Evolutionary conservation across 169 alveolate species (phyloP), one percentile per base, ranked within the genome.

Genomic region (Eimeria sp.): DNA sequence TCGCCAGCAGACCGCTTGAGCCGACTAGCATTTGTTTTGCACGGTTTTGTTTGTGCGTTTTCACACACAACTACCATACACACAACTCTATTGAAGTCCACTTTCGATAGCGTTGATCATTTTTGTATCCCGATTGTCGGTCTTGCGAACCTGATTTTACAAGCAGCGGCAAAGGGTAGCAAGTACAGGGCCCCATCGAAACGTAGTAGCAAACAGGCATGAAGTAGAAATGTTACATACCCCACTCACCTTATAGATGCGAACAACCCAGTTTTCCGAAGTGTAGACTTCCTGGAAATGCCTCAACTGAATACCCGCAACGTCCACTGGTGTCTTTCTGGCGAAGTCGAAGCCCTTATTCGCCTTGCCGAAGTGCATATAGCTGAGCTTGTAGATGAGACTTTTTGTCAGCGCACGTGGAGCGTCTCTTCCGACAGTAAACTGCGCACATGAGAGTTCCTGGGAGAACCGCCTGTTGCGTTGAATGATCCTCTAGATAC

Each of bases 211-310:
- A 30, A 9, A 58, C 56, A 25, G 54, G 23, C 23, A 58, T 16
- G 9, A 56, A 58, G 77, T 52, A 1, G 60, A 83, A 8, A 11
- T 23, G 54, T 14, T 18, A 25, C 4, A 16, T 43, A 0, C 11
- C 46, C 14, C 52, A 62, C 97, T 97, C 52, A 98, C 99, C 89
- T 98, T 98, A 98, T 99, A 99, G 60, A 99, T 98, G 93, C 99
- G 99, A 74, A 99, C 99, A 72, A 99, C 98, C 99, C 99, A 99
- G 91, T 99, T 98, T 95, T 98, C 99, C 20, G 99, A 97, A 25
- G 99, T 99, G 97, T 97, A 99, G 2, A 99, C 99, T 97, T 99
- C 99, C 95, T 98, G 99, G 96, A 99, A 99, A 96, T 99, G 98
- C 49, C 96, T 98, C 43, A 99, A 97, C 97, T 97, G 72, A 95